These are phyloP conservation scores for Aspergillus proliferans DNA, from an alignment of 2,329 filamentous ascomycete species.

Conservation along the genomic window DNA sequence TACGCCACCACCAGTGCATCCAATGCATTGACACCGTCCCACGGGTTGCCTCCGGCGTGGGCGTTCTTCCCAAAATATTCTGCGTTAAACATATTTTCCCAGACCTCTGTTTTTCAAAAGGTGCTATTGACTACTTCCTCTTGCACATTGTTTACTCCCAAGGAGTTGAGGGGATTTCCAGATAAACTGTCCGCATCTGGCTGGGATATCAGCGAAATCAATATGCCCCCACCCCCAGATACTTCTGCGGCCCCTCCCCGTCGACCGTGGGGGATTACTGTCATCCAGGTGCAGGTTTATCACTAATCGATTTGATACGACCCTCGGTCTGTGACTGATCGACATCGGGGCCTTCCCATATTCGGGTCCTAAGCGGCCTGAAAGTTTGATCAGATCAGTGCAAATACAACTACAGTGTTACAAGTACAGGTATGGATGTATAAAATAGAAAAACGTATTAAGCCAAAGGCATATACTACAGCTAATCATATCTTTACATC, in stretches of 20 bases:
- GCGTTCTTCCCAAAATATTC: no score
- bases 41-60: no score
- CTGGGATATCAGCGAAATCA: constrained; percentile 21
- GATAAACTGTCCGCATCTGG: constrained; percentile 56
- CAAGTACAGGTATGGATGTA: background rate
- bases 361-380: no score
- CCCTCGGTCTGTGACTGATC: no score
- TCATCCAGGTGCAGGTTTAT: no score
- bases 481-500: background rate
- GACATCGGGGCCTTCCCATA: no score
- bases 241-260: no score
- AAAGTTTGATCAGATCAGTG: background rate
- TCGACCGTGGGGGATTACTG: no score
- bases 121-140: constrained; percentile 55
- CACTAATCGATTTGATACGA: no score
- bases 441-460: background rate
- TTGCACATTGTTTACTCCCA: constrained; percentile 51
- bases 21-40: no score
- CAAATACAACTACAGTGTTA: background rate
- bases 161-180: constrained; percentile 54
- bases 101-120: constrained; percentile 8
- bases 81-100: constrained; percentile 8
- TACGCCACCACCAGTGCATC: no score
- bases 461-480: background rate
- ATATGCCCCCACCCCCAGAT: background rate